Conservation (phyloP, 495 filamentous ascomycete genomes). For the Penicillium longicatenatum region DNA sequence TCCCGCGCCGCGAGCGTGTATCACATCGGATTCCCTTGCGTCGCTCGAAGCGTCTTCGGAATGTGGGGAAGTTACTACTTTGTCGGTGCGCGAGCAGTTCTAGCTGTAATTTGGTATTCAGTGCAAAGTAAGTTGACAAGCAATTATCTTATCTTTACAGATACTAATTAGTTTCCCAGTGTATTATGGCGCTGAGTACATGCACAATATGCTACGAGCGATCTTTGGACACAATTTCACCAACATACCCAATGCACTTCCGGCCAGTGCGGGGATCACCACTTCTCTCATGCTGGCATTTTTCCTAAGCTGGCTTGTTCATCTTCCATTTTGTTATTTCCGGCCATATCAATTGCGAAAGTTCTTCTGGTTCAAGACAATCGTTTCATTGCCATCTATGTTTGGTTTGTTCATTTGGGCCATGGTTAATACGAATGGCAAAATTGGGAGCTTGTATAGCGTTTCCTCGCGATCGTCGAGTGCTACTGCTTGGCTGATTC, state of each 20-base stretch:
- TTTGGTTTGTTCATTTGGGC: constrained; percentile 10
- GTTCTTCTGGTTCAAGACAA: constrained; percentile 10
- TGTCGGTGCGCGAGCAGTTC: constrained; percentile 3
- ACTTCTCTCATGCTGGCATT: constrained; percentile 7
- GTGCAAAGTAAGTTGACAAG: constrained; percentile 6
- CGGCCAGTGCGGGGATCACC: constrained; percentile 5
- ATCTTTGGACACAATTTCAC: constrained; percentile 7
- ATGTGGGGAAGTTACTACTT: constrained; percentile 12
- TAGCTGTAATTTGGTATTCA: constrained; percentile 9
- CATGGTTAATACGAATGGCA: constrained; percentile 2
- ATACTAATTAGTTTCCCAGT: background rate
- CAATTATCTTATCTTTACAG: background rate
- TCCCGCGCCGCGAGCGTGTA: constrained; percentile 3
- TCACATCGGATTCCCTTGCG: constrained; percentile 3
- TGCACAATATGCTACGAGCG: constrained; percentile 5
- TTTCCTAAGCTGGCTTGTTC: constrained; percentile 7
- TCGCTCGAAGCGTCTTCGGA: constrained; percentile 9
- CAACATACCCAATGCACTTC: constrained; percentile 6
- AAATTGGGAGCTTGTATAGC: background rate
- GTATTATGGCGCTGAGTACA: constrained; percentile 6
- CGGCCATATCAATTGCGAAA: constrained; percentile 5
- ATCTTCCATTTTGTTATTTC: constrained; percentile 9
- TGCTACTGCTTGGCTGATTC: constrained; percentile 7
- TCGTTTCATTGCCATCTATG: constrained; percentile 3
- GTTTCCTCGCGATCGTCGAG: background rate